Conservation (phyloP, 2,329 filamentous ascomycete genomes). For the Sphaerostilbella broomeana region DNA sequence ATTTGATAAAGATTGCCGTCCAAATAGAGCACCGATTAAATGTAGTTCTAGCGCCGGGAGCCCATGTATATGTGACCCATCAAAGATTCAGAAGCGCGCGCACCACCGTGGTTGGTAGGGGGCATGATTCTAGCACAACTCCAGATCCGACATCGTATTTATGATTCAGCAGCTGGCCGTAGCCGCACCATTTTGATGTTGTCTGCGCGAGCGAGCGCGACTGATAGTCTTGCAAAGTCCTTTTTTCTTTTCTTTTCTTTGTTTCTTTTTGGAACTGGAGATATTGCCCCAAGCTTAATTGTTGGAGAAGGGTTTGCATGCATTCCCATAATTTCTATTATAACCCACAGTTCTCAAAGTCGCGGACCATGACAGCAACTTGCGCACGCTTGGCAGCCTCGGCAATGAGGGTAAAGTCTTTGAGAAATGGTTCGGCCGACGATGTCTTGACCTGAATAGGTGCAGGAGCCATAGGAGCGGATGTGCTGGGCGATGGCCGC, state of each 20-base stretch:
- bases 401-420: conserved; percentile 77
- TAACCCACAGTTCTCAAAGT: conserved; percentile 68
- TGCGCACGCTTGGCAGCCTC: conserved; percentile 92
- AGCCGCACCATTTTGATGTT: no score
- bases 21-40: background rate
- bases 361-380: conserved; percentile 80
- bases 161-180: no score
- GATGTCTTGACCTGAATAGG: conserved; percentile 26
- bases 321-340: no score
- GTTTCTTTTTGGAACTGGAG: no score
- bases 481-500: conserved; percentile 5
- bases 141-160: background rate
- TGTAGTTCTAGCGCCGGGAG: background rate
- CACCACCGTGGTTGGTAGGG: no score
- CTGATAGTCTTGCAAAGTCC: no score
- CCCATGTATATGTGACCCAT: background rate
- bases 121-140: no score
- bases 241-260: no score
- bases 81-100: no score
- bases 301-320: no score
- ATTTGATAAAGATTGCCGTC: background rate
- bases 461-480: conserved; percentile 9
- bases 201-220: no score
- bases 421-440: conserved; percentile 57
- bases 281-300: background rate